phyloP scores from a whole-genome alignment of 768 basidiomycete species.

The Phlebiopsis gigantea region DNA sequence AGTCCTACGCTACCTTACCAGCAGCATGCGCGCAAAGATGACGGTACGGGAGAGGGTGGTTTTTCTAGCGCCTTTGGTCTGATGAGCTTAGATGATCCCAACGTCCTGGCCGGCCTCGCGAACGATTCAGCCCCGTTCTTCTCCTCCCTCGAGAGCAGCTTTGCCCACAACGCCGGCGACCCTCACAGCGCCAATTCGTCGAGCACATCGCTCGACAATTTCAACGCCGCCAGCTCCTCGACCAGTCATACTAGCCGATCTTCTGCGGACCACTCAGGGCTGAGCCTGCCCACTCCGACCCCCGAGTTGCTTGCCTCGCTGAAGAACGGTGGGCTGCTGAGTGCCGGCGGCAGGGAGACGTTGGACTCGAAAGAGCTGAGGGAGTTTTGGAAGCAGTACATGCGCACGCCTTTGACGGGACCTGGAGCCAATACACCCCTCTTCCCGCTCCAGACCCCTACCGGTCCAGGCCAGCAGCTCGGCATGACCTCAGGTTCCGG shows the following conservation, averaged over 20 bases:
- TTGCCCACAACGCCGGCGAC: background rate
- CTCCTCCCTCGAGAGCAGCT: conserved; percentile 19
- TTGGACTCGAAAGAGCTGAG: conserved; percentile 39
- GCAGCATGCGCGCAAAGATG: conserved; percentile 14
- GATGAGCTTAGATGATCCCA: conserved; percentile 72
- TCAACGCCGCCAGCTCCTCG: conserved; percentile 16
- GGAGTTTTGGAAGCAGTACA: conserved; percentile 72
- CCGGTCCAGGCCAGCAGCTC: conserved; percentile 20
- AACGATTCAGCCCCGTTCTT: conserved; percentile 64
- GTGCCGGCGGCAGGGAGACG: conserved; percentile 19
- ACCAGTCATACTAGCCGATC: conserved; percentile 12
- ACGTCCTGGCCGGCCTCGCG: conserved; percentile 57
- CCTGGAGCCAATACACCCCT: conserved; percentile 16
- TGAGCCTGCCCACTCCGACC: conserved; percentile 31
- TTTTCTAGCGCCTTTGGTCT: conserved; percentile 57
- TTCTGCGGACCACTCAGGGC: conserved; percentile 16
- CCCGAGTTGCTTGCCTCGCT: conserved; percentile 22
- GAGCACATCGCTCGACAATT: conserved; percentile 8
- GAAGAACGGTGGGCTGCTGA: conserved; percentile 16
- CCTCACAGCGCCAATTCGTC: conserved; percentile 5
- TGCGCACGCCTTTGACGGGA: conserved; percentile 58
- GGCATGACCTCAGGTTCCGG: background rate
- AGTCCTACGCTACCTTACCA: conserved; percentile 5
- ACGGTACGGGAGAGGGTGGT: conserved; percentile 25
- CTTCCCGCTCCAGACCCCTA: conserved; percentile 17